Base-by-base conservation (phyloP, 2,329 filamentous ascomycete species). In the Ceratocystis lukuohia region DNA sequence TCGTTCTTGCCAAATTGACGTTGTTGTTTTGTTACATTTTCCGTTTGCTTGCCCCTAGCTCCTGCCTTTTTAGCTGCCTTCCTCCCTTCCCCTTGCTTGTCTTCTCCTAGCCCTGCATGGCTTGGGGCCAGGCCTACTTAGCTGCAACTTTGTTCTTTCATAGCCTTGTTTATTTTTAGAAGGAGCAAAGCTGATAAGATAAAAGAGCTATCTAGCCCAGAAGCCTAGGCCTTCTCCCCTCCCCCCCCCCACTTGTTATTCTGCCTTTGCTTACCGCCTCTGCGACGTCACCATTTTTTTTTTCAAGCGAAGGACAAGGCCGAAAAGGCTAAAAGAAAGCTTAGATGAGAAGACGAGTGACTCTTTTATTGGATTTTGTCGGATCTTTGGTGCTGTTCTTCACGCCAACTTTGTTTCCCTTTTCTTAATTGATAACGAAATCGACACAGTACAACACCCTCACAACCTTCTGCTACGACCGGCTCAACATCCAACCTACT, bases 261-360 rank as follows among this genome's bases (percentile, higher is more conserved):
- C 61, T 63, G 61, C 62, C 65, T 37, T 33, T 5, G 6, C 45
- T 56, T 25, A 61, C 61, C 33, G 45, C 61, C 46, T 41, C 44
- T 25, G 61, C 50, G 48, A 56, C 45, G 61, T 56, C 62, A 45
- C 62, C n/a, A 22, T 46, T 59, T 41, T 57, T 65, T 48, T 45
- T 22, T 12, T 2, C 1, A 41, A 63, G 61, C 0, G 37, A 15
- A 65, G 5, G 53, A 25, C 48, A n/a, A n/a, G n/a, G 7, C 7
- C 48, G 48, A 6, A 20, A 12, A 22, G 22, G 48, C 17, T 37
- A n/a, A 56, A 4, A 56, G 20, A 25, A 65, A 45, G 37, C 10
- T 41, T 15, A 15, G 37, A 15, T 15, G 37, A 15, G 37, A 41
- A 41, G 37, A 41, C 37, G 37, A 41, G 12, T 4, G 10, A 15